These are phyloP conservation scores for Cytauxzoon felis DNA, from an alignment of 169 alveolate species.

Conservation along the genomic window DNA sequence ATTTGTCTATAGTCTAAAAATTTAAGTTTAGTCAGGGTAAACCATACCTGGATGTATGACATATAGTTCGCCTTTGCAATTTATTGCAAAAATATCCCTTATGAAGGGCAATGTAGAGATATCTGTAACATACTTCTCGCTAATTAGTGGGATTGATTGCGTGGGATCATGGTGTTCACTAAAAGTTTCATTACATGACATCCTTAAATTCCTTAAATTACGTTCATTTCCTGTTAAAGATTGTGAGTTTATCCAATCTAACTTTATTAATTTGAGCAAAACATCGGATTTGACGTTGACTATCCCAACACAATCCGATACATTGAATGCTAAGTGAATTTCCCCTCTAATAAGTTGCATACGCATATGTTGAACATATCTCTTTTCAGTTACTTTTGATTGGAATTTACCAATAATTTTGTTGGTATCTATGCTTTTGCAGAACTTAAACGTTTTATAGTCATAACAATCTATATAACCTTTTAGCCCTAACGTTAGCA, in stretches of 20 bases:
- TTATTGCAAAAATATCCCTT: constrained; percentile 36
- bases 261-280: background rate
- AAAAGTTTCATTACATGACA: no score
- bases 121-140: constrained; percentile 25
- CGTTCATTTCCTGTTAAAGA: no score
- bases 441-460: constrained; percentile 6
- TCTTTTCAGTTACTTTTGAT: background rate
- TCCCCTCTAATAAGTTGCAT: constrained; percentile 5
- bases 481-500: constrained; percentile 3
- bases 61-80: constrained; percentile 45
- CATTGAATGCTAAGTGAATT: constrained; percentile 11
- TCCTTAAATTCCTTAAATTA: no score
- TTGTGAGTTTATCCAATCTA: background rate
- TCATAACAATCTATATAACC: constrained; percentile 46
- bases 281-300: constrained; percentile 3
- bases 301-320: constrained; percentile 20
- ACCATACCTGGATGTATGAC: constrained; percentile 59
- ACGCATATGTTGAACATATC: constrained; percentile 21
- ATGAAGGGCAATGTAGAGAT: constrained; percentile 23
- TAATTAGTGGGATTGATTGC: no score
- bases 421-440: constrained; percentile 1
- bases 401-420: background rate
- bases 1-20: no score
- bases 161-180: no score
- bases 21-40: no score